Evolutionary conservation across 768 basidiomycete species (phyloP).

Genomic region (Suillus subluteus): DNA sequence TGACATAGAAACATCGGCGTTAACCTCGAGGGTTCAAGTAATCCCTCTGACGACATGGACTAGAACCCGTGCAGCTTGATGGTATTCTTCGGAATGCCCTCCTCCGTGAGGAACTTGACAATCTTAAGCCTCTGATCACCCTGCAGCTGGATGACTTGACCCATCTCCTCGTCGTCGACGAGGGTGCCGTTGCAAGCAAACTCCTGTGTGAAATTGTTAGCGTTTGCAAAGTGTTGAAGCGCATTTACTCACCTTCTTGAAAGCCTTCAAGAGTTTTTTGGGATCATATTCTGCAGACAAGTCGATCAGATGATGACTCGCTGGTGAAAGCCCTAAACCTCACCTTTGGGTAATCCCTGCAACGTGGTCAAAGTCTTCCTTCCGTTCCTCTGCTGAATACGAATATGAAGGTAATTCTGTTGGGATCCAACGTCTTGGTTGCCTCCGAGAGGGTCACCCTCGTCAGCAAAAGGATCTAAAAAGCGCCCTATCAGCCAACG

Average conservation of each 20-base stretch:
- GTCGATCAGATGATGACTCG: slow-evolving; percentile 19
- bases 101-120: slow-evolving; percentile 80
- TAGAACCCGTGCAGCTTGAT: slow-evolving; percentile 92
- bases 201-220: slow-evolving; percentile 56
- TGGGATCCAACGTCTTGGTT: slow-evolving; percentile 79
- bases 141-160: slow-evolving; percentile 97
- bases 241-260: slow-evolving; percentile 80
- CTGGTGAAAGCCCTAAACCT: slow-evolving; percentile 31
- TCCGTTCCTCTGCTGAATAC: slow-evolving; percentile 99
- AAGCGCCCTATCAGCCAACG: slow-evolving; percentile 20
- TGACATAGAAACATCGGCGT: slow-evolving; percentile 11
- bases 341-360: slow-evolving; percentile 91
- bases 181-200: slow-evolving; percentile 99
- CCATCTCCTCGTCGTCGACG: slow-evolving; percentile 94
- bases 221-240: background rate
- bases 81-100: slow-evolving; percentile 74
- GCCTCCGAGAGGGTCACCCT: slow-evolving; percentile 80
- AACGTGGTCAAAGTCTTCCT: slow-evolving; percentile 98
- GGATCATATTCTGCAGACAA: slow-evolving; percentile 82
- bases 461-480: slow-evolving; percentile 95
- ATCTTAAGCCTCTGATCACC: slow-evolving; percentile 97
- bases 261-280: slow-evolving; percentile 98
- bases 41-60: slow-evolving; percentile 25
- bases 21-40: background rate
- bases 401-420: slow-evolving; percentile 89